Evolutionary conservation across 2,329 filamentous ascomycete genomes (phyloP).

Genomic region (Rhinocladiella mackenziei): DNA sequence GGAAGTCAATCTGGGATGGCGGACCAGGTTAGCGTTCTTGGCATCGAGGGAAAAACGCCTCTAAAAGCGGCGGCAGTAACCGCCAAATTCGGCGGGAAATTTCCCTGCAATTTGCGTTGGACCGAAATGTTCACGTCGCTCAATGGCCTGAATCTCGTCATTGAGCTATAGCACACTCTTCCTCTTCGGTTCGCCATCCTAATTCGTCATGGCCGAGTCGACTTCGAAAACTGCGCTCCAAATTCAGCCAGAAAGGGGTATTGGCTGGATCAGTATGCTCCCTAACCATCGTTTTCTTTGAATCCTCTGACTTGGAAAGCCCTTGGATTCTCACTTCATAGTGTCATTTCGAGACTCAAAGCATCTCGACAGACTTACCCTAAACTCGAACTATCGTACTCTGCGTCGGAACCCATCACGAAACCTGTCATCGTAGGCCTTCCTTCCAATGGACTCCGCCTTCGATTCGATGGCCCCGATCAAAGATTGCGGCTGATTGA

Average conservation of each 20-base stretch:
- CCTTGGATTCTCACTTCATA: slow-evolving; percentile 86
- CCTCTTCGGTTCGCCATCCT: not conserved
- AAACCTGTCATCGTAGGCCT: slow-evolving; percentile 72
- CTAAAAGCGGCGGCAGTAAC: too few species aligned
- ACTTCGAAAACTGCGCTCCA: slow-evolving; percentile 44
- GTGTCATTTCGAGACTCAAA: slow-evolving; percentile 81
- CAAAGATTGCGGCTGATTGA: slow-evolving; percentile 89
- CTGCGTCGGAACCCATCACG: slow-evolving; percentile 66
- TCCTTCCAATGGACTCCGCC: slow-evolving; percentile 77
- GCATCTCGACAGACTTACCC: slow-evolving; percentile 79
- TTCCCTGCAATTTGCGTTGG: too few species aligned
- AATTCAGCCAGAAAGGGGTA: slow-evolving; percentile 62
- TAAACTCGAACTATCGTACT: slow-evolving; percentile 77
- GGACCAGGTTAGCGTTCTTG: too few species aligned
- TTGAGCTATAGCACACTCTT: not conserved
- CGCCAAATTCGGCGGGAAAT: too few species aligned
- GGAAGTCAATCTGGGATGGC: too few species aligned
- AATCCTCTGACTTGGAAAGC: slow-evolving; percentile 47
- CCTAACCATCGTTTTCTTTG: slow-evolving; percentile 6
- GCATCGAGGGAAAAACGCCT: too few species aligned
- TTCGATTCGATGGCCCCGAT: slow-evolving; percentile 91
- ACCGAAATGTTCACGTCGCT: too few species aligned
- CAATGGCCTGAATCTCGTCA: not conserved
- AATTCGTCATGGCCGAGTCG: slow-evolving; percentile 16
- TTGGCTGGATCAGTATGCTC: slow-evolving; percentile 57